Evolutionary conservation across 2,329 filamentous ascomycete species (phyloP).

Genomic region (Talaromyces sp.): DNA sequence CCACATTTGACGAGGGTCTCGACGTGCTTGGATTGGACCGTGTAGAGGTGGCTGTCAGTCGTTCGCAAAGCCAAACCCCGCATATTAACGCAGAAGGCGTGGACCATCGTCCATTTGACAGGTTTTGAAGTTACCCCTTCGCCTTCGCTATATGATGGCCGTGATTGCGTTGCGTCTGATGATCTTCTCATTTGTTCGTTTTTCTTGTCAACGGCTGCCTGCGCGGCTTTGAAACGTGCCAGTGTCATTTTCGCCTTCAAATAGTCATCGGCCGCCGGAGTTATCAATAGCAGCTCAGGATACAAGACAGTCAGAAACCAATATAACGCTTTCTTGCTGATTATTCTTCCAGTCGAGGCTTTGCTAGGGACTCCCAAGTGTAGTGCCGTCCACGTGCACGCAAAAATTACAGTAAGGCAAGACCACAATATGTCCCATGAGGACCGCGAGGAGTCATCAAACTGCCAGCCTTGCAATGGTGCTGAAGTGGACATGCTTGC

Average conservation of each 20-base stretch:
- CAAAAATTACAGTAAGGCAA: constrained; percentile 14
- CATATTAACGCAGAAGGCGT: not conserved
- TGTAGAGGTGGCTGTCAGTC: not conserved
- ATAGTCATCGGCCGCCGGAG: not conserved
- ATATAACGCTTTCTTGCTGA: not conserved
- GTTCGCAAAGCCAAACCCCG: not conserved
- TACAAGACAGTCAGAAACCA: not conserved
- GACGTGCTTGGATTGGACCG: not conserved
- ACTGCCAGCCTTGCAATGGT: constrained; percentile 1
- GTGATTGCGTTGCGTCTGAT: not conserved
- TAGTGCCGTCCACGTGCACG: constrained; percentile 15
- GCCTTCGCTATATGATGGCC: not conserved
- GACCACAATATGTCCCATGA: constrained; percentile 16
- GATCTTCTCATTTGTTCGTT: not conserved
- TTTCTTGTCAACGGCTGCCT: not conserved
- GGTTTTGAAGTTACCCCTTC: not conserved
- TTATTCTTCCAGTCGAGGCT: not conserved
- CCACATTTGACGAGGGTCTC: constrained; percentile 5
- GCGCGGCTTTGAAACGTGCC: not conserved
- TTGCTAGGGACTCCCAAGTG: constrained; percentile 6
- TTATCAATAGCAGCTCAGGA: not conserved
- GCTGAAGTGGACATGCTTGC: not conserved
- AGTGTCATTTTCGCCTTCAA: not conserved
- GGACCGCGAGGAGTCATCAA: constrained; percentile 5
- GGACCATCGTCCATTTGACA: not conserved